These are phyloP conservation scores for Oropetium thomaeum DNA, from an alignment of 176 grass and related monocot species.

Conservation along the genomic window DNA sequence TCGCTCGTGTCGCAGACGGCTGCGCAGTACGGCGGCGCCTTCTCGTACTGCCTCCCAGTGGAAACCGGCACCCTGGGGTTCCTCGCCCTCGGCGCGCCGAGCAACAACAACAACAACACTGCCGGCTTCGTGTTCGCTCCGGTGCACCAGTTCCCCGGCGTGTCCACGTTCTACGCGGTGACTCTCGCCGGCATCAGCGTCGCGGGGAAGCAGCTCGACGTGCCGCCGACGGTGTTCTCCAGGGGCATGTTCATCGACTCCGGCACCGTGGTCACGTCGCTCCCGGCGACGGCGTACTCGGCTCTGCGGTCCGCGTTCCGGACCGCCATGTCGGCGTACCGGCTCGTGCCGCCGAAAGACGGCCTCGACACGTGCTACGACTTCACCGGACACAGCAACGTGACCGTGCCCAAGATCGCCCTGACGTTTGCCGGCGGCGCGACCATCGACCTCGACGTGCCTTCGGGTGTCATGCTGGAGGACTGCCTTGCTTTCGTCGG, in stretches of 20 bases:
- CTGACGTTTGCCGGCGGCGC: constrained; percentile 27
- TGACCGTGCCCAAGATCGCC: constrained; percentile 40
- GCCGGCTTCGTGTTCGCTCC: constrained; percentile 39
- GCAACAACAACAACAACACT: not conserved
- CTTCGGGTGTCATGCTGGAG: constrained; percentile 41
- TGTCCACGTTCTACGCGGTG: constrained; percentile 46
- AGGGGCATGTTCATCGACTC: constrained; percentile 58
- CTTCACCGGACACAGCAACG: constrained; percentile 34
- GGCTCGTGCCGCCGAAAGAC: not conserved
- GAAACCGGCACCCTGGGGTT: constrained; percentile 26
- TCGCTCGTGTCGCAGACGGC: constrained; percentile 57
- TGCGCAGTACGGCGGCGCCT: constrained; percentile 40
- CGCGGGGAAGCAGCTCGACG: constrained; percentile 25
- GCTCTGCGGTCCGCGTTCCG: constrained; percentile 47
- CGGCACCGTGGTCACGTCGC: constrained; percentile 40
- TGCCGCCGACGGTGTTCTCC: constrained; percentile 21
- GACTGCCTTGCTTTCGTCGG: constrained; percentile 51
- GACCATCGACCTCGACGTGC: constrained; percentile 32
- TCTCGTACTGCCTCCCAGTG: constrained; percentile 69
- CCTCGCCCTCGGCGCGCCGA: constrained; percentile 44
- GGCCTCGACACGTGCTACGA: constrained; percentile 54
- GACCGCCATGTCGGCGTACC: constrained; percentile 42
- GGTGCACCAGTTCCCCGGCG: not conserved
- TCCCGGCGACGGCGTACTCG: constrained; percentile 50
- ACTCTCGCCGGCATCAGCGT: constrained; percentile 43